Conservation (phyloP, 2,329 filamentous ascomycete species). For the Lojkania enalia region DNA sequence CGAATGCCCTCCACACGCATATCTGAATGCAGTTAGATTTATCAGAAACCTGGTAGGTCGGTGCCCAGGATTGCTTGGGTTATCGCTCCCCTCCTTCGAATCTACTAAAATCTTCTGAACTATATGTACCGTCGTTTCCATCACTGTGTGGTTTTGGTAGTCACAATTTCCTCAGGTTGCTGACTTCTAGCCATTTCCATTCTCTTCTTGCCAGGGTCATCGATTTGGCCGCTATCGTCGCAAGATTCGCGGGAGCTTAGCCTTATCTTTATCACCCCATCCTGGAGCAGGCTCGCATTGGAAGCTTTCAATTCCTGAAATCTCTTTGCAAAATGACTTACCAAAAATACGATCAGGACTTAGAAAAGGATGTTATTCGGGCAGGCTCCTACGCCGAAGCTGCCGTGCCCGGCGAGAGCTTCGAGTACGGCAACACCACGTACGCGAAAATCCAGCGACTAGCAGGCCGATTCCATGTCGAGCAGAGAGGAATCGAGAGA, state of each 20-base stretch:
- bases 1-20: conserved; percentile 2
- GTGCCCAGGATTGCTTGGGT: conserved; percentile 2
- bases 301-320: conserved; percentile 2
- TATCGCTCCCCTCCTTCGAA: neutral
- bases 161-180: too few relatives aligned
- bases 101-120: neutral
- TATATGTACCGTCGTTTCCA: too few relatives aligned
- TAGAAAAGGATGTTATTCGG: conserved; percentile 30
- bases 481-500: conserved; percentile 75
- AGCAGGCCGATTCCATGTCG: conserved; percentile 67
- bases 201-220: too few relatives aligned
- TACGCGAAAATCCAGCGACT: conserved; percentile 65
- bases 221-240: too few relatives aligned
- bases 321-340: conserved; percentile 2
- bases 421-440: conserved; percentile 58
- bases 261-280: too few relatives aligned
- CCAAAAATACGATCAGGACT: conserved; percentile 16
- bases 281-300: conserved; percentile 5
- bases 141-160: too few relatives aligned
- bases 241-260: too few relatives aligned
- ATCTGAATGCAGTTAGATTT: conserved; percentile 8
- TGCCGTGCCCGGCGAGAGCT: conserved; percentile 62
- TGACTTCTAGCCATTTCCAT: too few relatives aligned
- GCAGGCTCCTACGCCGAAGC: conserved; percentile 35
- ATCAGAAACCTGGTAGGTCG: conserved; percentile 8